Percentiles rank a stretch among this genome's conserved stretches.
Evolutionary conservation across 768 basidiomycete genomes (phyloP).

Genomic region (Suillus hirtellus): DNA sequence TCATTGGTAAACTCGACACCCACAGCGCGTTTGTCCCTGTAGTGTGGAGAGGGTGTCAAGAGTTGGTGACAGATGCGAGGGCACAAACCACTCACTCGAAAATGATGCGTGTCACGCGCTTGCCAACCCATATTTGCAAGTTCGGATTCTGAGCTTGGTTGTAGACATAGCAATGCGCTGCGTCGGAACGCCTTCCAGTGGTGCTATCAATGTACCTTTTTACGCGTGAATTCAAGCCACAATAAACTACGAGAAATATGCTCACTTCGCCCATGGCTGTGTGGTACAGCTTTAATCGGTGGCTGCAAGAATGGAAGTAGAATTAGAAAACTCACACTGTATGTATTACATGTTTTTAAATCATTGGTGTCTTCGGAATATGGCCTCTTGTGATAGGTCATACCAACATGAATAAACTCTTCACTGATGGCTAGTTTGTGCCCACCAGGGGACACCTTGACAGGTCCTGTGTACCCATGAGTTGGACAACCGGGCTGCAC

Average conservation of each 20-base stretch:
- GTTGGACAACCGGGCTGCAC: conserved; percentile 17
- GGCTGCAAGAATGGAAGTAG: not conserved
- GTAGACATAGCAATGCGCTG: conserved; percentile 53
- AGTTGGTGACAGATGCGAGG: not conserved
- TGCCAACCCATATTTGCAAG: conserved; percentile 40
- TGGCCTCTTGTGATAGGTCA: conserved; percentile 47
- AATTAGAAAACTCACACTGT: conserved; percentile 41
- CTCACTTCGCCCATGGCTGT: conserved; percentile 55
- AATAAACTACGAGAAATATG: not conserved
- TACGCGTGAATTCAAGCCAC: not conserved
- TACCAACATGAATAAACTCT: conserved; percentile 48
- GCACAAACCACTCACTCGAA: conserved; percentile 40
- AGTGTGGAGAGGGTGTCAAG: not conserved
- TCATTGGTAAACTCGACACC: conserved; percentile 54
- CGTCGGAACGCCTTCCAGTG: conserved; percentile 57
- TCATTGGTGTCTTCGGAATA: conserved; percentile 47
- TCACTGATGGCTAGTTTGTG: conserved; percentile 41
- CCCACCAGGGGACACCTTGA: conserved; percentile 28
- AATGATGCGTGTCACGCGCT: conserved; percentile 48
- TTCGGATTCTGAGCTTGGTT: conserved; percentile 45
- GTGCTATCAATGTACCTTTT: conserved; percentile 53
- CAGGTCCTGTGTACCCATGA: conserved; percentile 24
- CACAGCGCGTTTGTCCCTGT: conserved; percentile 34
- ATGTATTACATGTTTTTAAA: conserved; percentile 44
- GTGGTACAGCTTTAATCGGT: conserved; percentile 20